Conservation (phyloP, 2,329 filamentous ascomycete genomes). For the Macroventuria anomochaeta region DNA sequence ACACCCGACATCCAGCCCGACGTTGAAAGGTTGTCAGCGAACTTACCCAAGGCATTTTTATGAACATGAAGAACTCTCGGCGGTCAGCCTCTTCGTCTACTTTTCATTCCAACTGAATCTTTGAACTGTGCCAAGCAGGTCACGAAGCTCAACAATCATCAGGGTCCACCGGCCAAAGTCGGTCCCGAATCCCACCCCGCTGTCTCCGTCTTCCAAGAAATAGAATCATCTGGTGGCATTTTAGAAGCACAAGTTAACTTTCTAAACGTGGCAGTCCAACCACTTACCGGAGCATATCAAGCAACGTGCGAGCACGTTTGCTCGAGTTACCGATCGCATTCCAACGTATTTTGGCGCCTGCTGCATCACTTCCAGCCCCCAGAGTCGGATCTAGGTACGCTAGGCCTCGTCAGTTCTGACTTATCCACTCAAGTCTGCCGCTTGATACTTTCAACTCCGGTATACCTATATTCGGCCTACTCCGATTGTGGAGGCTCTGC, state of each 20-base stretch:
- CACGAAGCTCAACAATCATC: conserved; percentile 33
- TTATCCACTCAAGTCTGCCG: conserved; percentile 2
- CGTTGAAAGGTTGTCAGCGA: conserved; percentile 33
- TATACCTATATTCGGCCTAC: not conserved
- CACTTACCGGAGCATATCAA: conserved; percentile 1
- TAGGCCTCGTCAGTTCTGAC: conserved; percentile 5
- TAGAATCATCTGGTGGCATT: conserved; percentile 10
- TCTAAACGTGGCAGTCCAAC: not conserved
- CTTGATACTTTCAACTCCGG: not conserved
- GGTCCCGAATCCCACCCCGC: conserved; percentile 2
- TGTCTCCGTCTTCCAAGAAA: conserved; percentile 2
- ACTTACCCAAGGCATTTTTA: conserved; percentile 27
- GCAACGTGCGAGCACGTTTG: conserved; percentile 10
- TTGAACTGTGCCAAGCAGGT: conserved; percentile 29
- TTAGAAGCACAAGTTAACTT: not conserved
- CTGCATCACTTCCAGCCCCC: conserved; percentile 5
- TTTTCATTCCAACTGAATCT: conserved; percentile 23
- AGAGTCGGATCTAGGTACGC: not conserved
- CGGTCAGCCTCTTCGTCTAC: conserved; percentile 27
- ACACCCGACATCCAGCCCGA: conserved; percentile 24
- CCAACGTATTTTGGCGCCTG: not conserved
- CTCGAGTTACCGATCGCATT: conserved; percentile 1
- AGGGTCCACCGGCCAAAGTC: conserved; percentile 6
- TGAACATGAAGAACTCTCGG: conserved; percentile 22
- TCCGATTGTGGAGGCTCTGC: conserved; percentile 17